Percentiles rank a stretch among this genome's conserved stretches.
phyloP scores from a whole-genome alignment of 768 basidiomycete genomes.

The Heimioporus sp. region DNA sequence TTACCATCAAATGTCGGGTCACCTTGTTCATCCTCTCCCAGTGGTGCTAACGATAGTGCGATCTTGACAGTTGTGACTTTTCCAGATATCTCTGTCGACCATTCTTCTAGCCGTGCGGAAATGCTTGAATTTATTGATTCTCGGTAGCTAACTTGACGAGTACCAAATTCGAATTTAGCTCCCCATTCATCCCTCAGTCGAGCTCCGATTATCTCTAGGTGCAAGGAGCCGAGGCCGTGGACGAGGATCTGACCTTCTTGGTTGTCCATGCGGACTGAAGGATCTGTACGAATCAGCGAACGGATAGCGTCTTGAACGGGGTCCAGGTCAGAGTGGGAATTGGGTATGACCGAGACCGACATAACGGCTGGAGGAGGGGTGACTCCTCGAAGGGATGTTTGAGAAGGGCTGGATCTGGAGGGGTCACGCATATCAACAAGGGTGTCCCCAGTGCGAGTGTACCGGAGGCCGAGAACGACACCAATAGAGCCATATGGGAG shows the following conservation, averaged over 20 bases:
- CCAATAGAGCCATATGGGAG: slow-evolving; percentile 83
- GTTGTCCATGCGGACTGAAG: slow-evolving; percentile 76
- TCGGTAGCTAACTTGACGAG: slow-evolving; percentile 76
- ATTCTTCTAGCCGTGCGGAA: slow-evolving; percentile 38
- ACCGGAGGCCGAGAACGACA: slow-evolving; percentile 77
- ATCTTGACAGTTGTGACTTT: slow-evolving; percentile 51
- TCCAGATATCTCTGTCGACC: slow-evolving; percentile 65
- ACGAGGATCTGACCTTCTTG: slow-evolving; percentile 84
- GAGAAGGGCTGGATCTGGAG: slow-evolving; percentile 32
- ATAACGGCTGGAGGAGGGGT: slow-evolving; percentile 81
- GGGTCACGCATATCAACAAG: slow-evolving; percentile 54
- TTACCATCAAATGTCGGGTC: slow-evolving; percentile 79
- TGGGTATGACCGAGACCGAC: slow-evolving; percentile 78
- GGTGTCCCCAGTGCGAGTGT: slow-evolving; percentile 87
- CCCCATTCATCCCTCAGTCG: slow-evolving; percentile 79
- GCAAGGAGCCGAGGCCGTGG: slow-evolving; percentile 81
- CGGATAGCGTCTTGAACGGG: slow-evolving; percentile 76
- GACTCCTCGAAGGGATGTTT: slow-evolving; percentile 56
- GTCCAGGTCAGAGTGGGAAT: slow-evolving; percentile 73
- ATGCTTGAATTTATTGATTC: slow-evolving; percentile 45
- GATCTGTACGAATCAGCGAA: slow-evolving; percentile 79
- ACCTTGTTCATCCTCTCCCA: slow-evolving; percentile 55
- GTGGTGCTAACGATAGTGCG: slow-evolving; percentile 51
- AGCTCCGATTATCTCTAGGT: slow-evolving; percentile 88
- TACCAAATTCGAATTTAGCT: slow-evolving; percentile 73